phyloP scores from a whole-genome alignment of 768 basidiomycete genomes.

The Clitopilus passeckerianus region DNA sequence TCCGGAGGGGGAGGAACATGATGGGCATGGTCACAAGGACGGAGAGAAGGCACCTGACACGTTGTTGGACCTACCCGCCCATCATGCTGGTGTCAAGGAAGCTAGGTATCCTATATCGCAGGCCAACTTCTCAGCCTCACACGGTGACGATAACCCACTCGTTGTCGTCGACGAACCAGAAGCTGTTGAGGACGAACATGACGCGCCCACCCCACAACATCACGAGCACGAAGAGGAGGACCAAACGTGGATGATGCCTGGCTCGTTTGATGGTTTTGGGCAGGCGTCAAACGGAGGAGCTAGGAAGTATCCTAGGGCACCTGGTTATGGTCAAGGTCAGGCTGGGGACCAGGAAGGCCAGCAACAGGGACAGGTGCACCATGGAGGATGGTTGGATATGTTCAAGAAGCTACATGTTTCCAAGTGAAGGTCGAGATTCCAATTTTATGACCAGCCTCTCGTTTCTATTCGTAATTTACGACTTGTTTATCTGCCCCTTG shows the following conservation, averaged over 20 bases:
- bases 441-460: too few relatives aligned
- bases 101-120: not conserved
- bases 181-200: constrained; percentile 8
- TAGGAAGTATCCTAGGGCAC: constrained; percentile 19
- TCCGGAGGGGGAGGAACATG: not conserved
- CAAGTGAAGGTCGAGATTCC: not conserved
- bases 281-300: constrained; percentile 5
- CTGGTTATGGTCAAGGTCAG: constrained; percentile 15
- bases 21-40: not conserved
- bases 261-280: constrained; percentile 37
- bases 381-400: not conserved
- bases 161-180: constrained; percentile 13
- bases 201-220: not conserved
- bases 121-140: not conserved
- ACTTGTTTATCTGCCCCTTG: not conserved
- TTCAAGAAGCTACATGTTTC: not conserved
- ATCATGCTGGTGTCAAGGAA: not conserved
- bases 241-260: constrained; percentile 40
- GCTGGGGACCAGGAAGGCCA: not conserved
- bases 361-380: not conserved
- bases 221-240: constrained; percentile 17
- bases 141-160: not conserved
- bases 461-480: not conserved
- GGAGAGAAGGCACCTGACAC: constrained; percentile 4
- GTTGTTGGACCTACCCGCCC: constrained; percentile 1